Conservation (phyloP, 2,329 filamentous ascomycete genomes). For the Fusarium sarcochroum region DNA sequence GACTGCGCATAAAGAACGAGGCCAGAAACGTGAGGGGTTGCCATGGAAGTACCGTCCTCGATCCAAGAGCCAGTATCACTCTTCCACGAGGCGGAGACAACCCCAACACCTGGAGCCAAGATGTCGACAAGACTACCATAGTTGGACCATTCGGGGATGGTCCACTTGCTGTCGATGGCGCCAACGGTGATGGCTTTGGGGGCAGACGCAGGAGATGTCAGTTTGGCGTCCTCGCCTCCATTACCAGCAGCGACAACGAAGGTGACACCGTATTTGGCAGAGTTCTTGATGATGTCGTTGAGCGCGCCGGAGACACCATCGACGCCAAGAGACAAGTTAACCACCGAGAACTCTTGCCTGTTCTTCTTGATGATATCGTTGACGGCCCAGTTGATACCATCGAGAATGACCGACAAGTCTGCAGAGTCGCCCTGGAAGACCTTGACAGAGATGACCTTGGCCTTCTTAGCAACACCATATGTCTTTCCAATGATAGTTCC, state of each 20-base stretch:
- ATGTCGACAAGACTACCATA: constrained; percentile 64
- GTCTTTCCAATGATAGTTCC: constrained; percentile 54
- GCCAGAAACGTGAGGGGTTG: constrained; percentile 72
- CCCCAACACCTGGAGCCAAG: constrained; percentile 63
- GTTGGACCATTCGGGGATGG: constrained; percentile 64
- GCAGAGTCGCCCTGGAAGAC: constrained; percentile 55
- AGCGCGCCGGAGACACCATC: constrained; percentile 57
- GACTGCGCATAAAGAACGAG: constrained; percentile 65
- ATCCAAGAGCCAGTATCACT: constrained; percentile 58
- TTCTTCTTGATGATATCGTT: constrained; percentile 59
- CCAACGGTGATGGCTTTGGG: constrained; percentile 52
- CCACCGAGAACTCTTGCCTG: constrained; percentile 60
- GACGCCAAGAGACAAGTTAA: constrained; percentile 70
- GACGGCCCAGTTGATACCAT: constrained; percentile 59
- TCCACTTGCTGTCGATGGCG: constrained; percentile 55
- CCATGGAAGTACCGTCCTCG: constrained; percentile 74
- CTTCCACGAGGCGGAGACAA: constrained; percentile 64
- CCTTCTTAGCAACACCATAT: constrained; percentile 60
- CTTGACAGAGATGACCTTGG: constrained; percentile 61
- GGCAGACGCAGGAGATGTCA: constrained; percentile 51
- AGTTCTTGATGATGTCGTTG: constrained; percentile 64
- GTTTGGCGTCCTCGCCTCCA: constrained; percentile 49
- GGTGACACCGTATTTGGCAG: constrained; percentile 63
- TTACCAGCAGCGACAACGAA: constrained; percentile 70
- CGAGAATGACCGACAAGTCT: constrained; percentile 51